phyloP scores from a whole-genome alignment of 2,329 filamentous ascomycete genomes.

The Clarireedia homoeocarpa region DNA sequence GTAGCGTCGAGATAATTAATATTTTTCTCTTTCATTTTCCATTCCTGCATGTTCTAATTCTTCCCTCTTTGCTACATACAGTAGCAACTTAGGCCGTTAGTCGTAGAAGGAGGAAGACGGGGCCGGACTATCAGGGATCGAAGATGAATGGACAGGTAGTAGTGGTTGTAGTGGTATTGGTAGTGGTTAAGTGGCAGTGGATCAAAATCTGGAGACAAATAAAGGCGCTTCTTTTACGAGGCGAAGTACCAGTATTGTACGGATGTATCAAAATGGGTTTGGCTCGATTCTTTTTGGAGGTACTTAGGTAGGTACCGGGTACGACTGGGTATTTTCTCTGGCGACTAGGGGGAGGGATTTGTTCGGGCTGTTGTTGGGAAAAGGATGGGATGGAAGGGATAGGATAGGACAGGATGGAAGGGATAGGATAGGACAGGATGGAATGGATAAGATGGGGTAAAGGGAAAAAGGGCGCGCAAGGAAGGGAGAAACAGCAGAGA shows the following conservation, averaged over 20 bases:
- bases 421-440: not conserved
- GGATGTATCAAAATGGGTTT: not conserved
- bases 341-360: not conserved
- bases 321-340: not conserved
- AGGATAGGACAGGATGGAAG: not conserved
- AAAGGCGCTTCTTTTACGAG: slow-evolving; percentile 8
- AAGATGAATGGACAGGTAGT: slow-evolving; percentile 4
- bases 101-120: slow-evolving; percentile 7
- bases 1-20: slow-evolving; percentile 14
- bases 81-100: slow-evolving; percentile 21
- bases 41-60: not conserved
- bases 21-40: slow-evolving; percentile 12
- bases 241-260: not conserved
- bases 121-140: slow-evolving; percentile 18
- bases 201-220: slow-evolving; percentile 15
- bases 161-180: no score
- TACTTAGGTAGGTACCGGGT: not conserved
- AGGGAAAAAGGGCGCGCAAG: slow-evolving; percentile 11
- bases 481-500: not conserved
- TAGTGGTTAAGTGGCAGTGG: slow-evolving; percentile 14
- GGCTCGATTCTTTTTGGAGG: not conserved
- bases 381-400: not conserved
- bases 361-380: not conserved
- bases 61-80: slow-evolving; percentile 7
- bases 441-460: no score